A percentile compares a stretch with the other conserved stretches of the same genome.
These are phyloP conservation scores for Arthrobotrys sinensis DNA, from an alignment of 2,329 filamentous ascomycete genomes.

Conservation along the genomic window DNA sequence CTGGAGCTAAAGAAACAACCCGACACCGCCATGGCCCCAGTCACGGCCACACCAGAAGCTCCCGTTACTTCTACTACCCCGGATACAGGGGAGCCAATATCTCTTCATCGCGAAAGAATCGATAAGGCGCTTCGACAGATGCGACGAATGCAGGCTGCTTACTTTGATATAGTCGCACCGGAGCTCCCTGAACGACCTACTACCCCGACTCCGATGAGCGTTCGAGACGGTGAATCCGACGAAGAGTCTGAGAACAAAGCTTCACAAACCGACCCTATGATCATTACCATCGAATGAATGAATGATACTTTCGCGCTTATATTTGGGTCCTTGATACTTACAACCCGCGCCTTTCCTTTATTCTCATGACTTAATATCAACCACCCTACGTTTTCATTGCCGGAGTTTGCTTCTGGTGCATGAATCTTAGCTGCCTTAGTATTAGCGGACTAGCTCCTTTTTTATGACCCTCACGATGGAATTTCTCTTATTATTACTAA, in stretches of 20 bases:
- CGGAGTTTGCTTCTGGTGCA: no score
- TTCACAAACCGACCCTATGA: not conserved
- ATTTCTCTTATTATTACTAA: not conserved
- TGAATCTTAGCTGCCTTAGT: no score
- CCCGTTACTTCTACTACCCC: no score
- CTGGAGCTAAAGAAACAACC: not conserved
- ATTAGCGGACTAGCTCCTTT: no score
- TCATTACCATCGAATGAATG: not conserved
- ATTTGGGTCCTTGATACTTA: not conserved
- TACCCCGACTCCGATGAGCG: not conserved
- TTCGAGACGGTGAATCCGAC: not conserved
- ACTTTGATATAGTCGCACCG: not conserved
- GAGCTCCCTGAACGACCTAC: not conserved
- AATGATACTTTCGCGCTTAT: not conserved
- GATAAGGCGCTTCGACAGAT: not conserved
- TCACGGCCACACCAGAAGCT: no score
- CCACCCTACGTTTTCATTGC: no score
- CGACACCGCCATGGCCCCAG: not conserved
- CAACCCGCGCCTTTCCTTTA: no score
- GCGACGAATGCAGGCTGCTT: slow-evolving; percentile 2
- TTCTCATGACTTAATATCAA: no score
- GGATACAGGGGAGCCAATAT: not conserved
- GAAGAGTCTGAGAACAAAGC: not conserved
- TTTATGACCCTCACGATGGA: not conserved
- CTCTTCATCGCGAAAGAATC: not conserved